phyloP scores from a whole-genome alignment of 345 rosid genomes.

The Microthlaspi erraticum region DNA sequence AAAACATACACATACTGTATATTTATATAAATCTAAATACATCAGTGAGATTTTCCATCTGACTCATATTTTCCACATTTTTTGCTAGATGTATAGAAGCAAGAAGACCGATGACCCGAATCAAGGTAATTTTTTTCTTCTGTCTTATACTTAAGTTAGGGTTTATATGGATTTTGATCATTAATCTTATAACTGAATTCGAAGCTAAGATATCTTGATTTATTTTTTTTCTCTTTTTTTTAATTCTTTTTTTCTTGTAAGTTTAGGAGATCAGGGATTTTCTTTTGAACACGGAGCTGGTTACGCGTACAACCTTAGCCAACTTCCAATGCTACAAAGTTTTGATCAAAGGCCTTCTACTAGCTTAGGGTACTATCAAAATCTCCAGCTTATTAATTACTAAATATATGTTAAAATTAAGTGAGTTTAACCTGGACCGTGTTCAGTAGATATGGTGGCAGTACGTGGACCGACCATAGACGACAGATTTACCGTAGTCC shows the following conservation, averaged over 20 bases:
- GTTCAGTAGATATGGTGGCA: slow-evolving; percentile 53
- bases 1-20: slow-evolving; percentile 9
- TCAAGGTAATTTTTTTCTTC: slow-evolving; percentile 51
- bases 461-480: slow-evolving; percentile 51
- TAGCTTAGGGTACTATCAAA: slow-evolving; percentile 44
- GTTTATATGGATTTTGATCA: slow-evolving; percentile 19
- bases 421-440: slow-evolving; percentile 6
- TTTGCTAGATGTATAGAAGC: slow-evolving; percentile 71
- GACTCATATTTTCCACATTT: slow-evolving; percentile 15
- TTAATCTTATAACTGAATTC: neutral
- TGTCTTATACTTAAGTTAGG: slow-evolving; percentile 42
- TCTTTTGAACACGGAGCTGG: slow-evolving; percentile 52
- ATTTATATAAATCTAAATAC: neutral
- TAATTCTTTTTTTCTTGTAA: neutral
- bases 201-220: neutral
- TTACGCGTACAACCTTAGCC: slow-evolving; percentile 62
- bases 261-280: slow-evolving; percentile 56
- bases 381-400: neutral
- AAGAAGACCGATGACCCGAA: slow-evolving; percentile 61
- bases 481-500: slow-evolving; percentile 42
- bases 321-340: slow-evolving; percentile 63
- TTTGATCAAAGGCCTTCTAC: slow-evolving; percentile 58
- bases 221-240: neutral
- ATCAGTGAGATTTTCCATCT: neutral
- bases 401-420: neutral